phyloP scores from a whole-genome alignment of 2,329 filamentous ascomycete genomes.

The Hansfordia pulvinata region DNA sequence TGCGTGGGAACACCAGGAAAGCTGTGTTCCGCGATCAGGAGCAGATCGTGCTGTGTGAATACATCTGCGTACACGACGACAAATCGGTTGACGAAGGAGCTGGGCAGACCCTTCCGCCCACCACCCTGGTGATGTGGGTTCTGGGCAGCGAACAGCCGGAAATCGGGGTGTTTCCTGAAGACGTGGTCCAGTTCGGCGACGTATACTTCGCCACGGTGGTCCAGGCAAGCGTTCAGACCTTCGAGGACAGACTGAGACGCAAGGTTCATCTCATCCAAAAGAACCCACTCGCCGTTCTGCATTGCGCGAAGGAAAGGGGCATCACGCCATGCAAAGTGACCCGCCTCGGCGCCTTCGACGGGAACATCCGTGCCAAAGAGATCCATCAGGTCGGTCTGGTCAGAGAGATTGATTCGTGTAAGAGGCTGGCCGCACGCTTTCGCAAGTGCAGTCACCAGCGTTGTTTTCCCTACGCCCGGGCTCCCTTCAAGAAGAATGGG shows the following conservation, averaged over 20 bases:
- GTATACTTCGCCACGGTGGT: conserved; percentile 92
- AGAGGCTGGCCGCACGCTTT: conserved; percentile 66
- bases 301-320: conserved; percentile 92
- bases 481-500: conserved; percentile 92
- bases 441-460: conserved; percentile 75
- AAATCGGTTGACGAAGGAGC: conserved; percentile 95
- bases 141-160: conserved; percentile 92
- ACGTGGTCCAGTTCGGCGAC: conserved; percentile 90
- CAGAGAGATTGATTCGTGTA: conserved; percentile 91
- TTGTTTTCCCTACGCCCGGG: conserved; percentile 97
- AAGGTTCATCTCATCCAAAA: conserved; percentile 97
- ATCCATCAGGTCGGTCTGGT: conserved; percentile 96
- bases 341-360: conserved; percentile 80
- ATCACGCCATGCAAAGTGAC: conserved; percentile 89
- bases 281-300: conserved; percentile 92
- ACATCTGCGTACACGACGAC: conserved; percentile 95
- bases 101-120: conserved; percentile 84
- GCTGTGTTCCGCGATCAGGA: conserved; percentile 65
- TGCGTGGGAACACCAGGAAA: conserved; percentile 50
- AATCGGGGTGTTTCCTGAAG: conserved; percentile 78
- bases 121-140: conserved; percentile 97
- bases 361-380: conserved; percentile 94
- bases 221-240: conserved; percentile 89
- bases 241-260: conserved; percentile 95
- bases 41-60: conserved; percentile 68